Conservation (phyloP, 1,139 yeast species). For the Pichia kudriavzevii region DNA sequence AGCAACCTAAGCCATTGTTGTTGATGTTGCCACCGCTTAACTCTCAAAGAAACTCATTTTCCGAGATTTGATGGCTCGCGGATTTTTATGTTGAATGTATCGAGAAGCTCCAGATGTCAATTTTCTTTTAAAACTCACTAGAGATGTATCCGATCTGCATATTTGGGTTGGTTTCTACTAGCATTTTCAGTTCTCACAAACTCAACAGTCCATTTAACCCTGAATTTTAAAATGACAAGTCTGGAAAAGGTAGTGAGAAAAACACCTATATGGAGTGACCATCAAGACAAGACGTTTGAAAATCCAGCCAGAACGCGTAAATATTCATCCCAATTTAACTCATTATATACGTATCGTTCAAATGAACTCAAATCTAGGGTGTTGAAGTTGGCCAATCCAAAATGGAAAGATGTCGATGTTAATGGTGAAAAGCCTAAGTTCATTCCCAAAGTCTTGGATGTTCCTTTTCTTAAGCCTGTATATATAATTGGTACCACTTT, state of each 20-base stretch:
- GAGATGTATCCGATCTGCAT: no score
- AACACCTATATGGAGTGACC: background rate
- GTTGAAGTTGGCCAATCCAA: conserved; percentile 37
- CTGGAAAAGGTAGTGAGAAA: conserved; percentile 1
- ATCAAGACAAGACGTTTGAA: conserved; percentile 8
- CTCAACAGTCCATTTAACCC: no score
- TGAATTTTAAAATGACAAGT: conserved; percentile 7
- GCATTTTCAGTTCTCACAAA: no score
- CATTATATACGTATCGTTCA: conserved; percentile 63
- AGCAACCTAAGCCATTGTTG: no score
- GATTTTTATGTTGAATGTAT: no score
- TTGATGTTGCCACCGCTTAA: no score
- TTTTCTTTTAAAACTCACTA: no score
- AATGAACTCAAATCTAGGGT: conserved; percentile 48
- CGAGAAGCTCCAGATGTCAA: no score
- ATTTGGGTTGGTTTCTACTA: no score
- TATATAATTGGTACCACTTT: conserved; percentile 92
- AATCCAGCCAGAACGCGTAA: conserved; percentile 30
- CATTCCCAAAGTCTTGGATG: conserved; percentile 69
- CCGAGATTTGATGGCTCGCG: no score
- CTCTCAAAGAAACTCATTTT: no score
- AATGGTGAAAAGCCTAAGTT: conserved; percentile 33
- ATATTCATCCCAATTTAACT: conserved; percentile 66
- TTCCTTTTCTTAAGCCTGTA: conserved; percentile 58
- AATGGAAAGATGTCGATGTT: conserved; percentile 46